These are phyloP conservation scores for Zygnema cylindricum DNA, from an alignment of 139 green algal species.

Conservation along the genomic window DNA sequence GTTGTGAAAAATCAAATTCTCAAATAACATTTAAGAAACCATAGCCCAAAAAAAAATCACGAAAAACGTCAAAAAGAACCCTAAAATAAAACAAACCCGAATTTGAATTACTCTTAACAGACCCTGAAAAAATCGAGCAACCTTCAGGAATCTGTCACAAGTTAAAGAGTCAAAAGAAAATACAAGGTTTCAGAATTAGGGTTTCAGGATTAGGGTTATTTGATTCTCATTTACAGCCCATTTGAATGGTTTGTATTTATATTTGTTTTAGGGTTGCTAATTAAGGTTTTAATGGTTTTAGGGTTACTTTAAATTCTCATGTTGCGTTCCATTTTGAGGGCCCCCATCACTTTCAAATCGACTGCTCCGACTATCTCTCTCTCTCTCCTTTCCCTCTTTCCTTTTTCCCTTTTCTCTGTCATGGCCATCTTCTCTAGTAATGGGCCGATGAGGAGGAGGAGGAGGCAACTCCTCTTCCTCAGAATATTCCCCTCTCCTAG, in stretches of 20 bases:
- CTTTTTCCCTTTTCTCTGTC: background rate
- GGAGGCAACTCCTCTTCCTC: background rate
- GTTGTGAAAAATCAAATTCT: background rate
- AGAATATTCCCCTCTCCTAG: background rate
- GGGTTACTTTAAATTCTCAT: conserved; percentile 1
- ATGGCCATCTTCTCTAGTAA: background rate
- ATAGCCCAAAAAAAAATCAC: background rate
- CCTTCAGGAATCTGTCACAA: too few relatives aligned
- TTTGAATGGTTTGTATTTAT: background rate
- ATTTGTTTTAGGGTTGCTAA: background rate
- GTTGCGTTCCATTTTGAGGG: background rate
- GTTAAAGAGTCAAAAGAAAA: too few relatives aligned
- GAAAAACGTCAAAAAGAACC: background rate
- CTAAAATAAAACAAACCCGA: background rate
- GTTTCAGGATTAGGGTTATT: background rate
- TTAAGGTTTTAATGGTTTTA: background rate
- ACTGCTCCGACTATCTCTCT: background rate
- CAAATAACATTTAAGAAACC: background rate
- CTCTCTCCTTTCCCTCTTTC: background rate
- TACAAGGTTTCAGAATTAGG: too few relatives aligned
- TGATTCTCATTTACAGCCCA: background rate
- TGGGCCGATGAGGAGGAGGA: background rate
- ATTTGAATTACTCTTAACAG: background rate
- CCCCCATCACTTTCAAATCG: background rate
- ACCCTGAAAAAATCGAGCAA: too few relatives aligned